These are phyloP conservation scores for Podospora pseudopauciseta DNA, from an alignment of 495 filamentous ascomycete genomes.

Conservation along the genomic window DNA sequence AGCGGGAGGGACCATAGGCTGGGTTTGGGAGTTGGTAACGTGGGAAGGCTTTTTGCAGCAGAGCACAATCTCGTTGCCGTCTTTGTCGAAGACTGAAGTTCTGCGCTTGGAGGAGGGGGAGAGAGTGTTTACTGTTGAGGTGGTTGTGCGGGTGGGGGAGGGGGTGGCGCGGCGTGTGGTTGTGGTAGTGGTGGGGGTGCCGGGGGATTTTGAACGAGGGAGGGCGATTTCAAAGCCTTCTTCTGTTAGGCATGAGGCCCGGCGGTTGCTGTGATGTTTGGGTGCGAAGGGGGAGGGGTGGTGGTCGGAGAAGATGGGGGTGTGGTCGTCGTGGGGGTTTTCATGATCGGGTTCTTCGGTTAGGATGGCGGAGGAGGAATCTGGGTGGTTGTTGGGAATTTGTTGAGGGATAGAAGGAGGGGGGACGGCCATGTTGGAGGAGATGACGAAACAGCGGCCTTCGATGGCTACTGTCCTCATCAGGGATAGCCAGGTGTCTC, in stretches of 20 bases:
- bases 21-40: neutral
- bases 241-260: slow-evolving; percentile 34
- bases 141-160: neutral
- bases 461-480: slow-evolving; percentile 80
- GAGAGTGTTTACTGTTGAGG: neutral
- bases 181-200: neutral
- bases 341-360: neutral
- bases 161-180: slow-evolving; percentile 10
- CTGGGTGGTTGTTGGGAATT: neutral
- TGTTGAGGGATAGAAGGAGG: neutral
- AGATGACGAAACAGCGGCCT: slow-evolving; percentile 81
- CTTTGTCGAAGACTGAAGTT: slow-evolving; percentile 42
- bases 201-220: slow-evolving; percentile 33
- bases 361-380: neutral
- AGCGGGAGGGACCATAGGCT: neutral
- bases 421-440: slow-evolving; percentile 73
- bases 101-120: slow-evolving; percentile 1
- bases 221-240: slow-evolving; percentile 42
- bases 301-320: slow-evolving; percentile 4
- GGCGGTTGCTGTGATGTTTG: slow-evolving; percentile 10
- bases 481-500: slow-evolving; percentile 78
- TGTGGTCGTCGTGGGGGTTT: neutral
- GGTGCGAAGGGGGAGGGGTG: neutral
- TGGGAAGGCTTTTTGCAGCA: slow-evolving; percentile 12
- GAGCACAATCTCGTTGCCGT: slow-evolving; percentile 48